A percentile compares a stretch with the other conserved stretches of the same genome.
These are phyloP conservation scores for Candida alai DNA, from an alignment of 805 yeast genomes.

Conservation along the genomic window DNA sequence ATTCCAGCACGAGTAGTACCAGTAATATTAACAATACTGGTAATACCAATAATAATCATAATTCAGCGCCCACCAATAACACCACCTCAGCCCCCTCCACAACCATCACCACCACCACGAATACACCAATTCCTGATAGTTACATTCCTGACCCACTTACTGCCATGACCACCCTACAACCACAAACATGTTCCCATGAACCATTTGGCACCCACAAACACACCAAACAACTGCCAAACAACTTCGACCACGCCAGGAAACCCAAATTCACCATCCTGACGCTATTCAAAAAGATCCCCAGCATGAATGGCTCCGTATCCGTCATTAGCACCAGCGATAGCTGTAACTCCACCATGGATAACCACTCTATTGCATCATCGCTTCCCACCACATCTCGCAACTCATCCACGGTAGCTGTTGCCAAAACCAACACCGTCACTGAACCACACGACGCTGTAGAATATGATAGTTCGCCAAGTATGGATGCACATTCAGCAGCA, in stretches of 20 bases:
- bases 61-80: too few relatives aligned
- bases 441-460: not conserved
- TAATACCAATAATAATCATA: too few relatives aligned
- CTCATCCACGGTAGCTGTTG: not conserved
- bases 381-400: not conserved
- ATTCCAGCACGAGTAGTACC: too few relatives aligned
- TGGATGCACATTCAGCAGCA: not conserved
- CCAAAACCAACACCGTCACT: not conserved
- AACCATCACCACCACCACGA: not conserved
- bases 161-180: not conserved
- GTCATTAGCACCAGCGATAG: not conserved
- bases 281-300: constrained; percentile 6
- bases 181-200: not conserved
- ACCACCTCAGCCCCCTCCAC: too few relatives aligned
- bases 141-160: not conserved
- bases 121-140: not conserved
- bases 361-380: not conserved
- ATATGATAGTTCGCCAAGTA: not conserved
- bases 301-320: not conserved
- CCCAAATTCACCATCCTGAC: constrained; percentile 7
- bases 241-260: constrained; percentile 7
- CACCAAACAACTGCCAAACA: not conserved
- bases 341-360: not conserved
- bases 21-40: too few relatives aligned
- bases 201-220: not conserved